A percentile compares a stretch with the other conserved stretches of the same genome.
Conservation (phyloP, 2,329 filamentous ascomycete species). For the Epichloe typhina region DNA sequence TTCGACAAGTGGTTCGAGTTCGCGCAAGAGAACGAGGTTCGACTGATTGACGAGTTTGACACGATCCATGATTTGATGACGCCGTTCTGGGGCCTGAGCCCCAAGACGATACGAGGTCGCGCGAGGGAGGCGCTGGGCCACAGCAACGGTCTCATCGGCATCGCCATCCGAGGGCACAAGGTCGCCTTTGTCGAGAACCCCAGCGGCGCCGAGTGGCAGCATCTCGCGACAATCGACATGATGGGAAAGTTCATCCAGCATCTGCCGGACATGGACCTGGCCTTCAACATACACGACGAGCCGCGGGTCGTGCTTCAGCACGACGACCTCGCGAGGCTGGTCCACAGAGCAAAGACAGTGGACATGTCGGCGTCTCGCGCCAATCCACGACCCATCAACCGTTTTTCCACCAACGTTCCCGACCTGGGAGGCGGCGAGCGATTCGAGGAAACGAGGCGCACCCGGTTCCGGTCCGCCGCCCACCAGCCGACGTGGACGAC, state of each 20-base stretch:
- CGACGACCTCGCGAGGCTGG: conserved; percentile 63
- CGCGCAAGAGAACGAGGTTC: conserved; percentile 58
- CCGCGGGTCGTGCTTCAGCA: conserved; percentile 76
- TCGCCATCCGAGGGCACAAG: conserved; percentile 64
- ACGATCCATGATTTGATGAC: conserved; percentile 67
- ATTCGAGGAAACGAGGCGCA: conserved; percentile 66
- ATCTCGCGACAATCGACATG: conserved; percentile 71
- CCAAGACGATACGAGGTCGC: conserved; percentile 62
- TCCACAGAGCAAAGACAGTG: conserved; percentile 49
- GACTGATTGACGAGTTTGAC: conserved; percentile 88
- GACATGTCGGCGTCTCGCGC: conserved; percentile 46
- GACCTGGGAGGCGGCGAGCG: conserved; percentile 49
- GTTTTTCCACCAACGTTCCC: not conserved
- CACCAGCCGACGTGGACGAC: conserved; percentile 87
- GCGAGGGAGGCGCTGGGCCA: conserved; percentile 72
- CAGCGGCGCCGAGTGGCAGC: conserved; percentile 65
- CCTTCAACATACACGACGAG: conserved; percentile 93
- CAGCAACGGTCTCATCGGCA: conserved; percentile 65
- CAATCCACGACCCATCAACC: conserved; percentile 30
- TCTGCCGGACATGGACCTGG: conserved; percentile 90
- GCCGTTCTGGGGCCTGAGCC: conserved; percentile 84
- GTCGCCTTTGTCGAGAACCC: conserved; percentile 54
- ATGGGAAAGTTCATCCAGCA: conserved; percentile 63
- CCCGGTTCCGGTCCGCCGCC: conserved; percentile 76
- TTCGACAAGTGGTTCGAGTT: conserved; percentile 95